These are phyloP conservation scores for Narthecium ossifragum DNA, from an alignment of 106 monocot species.

Conservation along the genomic window DNA sequence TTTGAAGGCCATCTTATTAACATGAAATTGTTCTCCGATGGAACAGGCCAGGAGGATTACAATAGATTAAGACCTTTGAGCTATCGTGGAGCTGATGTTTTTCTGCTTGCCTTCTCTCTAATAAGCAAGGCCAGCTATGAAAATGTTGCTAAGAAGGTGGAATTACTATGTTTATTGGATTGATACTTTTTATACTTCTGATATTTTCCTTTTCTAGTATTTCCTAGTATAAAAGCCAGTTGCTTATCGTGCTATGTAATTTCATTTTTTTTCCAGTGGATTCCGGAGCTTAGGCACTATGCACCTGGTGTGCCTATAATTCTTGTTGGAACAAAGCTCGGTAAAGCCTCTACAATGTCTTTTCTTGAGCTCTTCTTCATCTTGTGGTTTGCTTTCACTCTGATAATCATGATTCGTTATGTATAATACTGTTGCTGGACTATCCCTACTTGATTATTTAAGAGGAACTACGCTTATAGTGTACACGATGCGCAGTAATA, in stretches of 20 bases:
- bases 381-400: no score
- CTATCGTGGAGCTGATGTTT: constrained; percentile 76
- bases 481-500: no score
- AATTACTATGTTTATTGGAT: background rate
- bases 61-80: constrained; percentile 70
- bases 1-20: no score
- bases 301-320: constrained; percentile 69
- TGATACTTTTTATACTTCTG: background rate
- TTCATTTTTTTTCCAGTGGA: constrained; percentile 38
- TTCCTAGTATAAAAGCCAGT: background rate
- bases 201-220: background rate
- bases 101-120: constrained; percentile 67
- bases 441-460: no score
- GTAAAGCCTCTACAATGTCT: constrained; percentile 13
- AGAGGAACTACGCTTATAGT: no score
- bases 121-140: constrained; percentile 78
- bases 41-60: constrained; percentile 73
- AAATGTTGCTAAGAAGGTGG: constrained; percentile 70
- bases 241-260: background rate
- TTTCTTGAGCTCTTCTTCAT: no score
- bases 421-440: no score
- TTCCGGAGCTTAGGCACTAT: constrained; percentile 65
- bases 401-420: no score
- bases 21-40: background rate
- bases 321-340: constrained; percentile 74